Percentiles rank a stretch among this genome's conserved stretches.
Evolutionary conservation across 1,139 yeast species (phyloP).

Genomic region (Saccharomyces pastorianus): DNA sequence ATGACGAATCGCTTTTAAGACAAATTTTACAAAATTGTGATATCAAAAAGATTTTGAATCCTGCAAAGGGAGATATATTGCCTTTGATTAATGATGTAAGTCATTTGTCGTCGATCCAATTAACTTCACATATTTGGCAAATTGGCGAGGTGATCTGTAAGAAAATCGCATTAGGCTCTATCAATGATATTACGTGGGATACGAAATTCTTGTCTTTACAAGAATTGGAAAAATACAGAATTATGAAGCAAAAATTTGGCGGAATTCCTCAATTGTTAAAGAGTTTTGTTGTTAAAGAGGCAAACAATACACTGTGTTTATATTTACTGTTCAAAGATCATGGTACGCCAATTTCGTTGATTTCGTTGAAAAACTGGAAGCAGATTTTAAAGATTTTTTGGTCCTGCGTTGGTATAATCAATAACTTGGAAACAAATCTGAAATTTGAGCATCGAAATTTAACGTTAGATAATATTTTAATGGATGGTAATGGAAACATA

Average conservation of each 20-base stretch:
- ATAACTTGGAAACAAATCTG: slow-evolving; percentile 42
- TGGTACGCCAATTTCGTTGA: slow-evolving; percentile 21
- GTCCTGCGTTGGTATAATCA: slow-evolving; percentile 42
- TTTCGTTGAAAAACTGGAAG: slow-evolving; percentile 39
- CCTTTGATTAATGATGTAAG: background rate
- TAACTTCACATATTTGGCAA: slow-evolving; percentile 20
- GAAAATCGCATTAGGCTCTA: slow-evolving; percentile 14
- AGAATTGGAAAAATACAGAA: slow-evolving; percentile 21
- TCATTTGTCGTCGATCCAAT: slow-evolving; percentile 4
- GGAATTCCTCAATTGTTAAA: slow-evolving; percentile 24
- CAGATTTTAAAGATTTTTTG: slow-evolving; percentile 48
- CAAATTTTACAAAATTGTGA: slow-evolving; percentile 25
- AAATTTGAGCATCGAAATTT: slow-evolving; percentile 63
- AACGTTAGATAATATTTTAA: slow-evolving; percentile 53
- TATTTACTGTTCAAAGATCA: slow-evolving; percentile 26
- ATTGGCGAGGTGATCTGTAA: slow-evolving; percentile 17
- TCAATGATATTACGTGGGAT: slow-evolving; percentile 15
- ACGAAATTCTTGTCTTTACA: slow-evolving; percentile 20
- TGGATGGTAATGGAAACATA: slow-evolving; percentile 34
- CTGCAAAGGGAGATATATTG: background rate
- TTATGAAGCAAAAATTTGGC: slow-evolving; percentile 21
- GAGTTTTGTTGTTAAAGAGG: slow-evolving; percentile 18
- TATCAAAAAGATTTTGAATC: slow-evolving; percentile 7
- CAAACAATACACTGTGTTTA: slow-evolving; percentile 10
- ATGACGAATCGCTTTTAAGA: slow-evolving; percentile 21